These are phyloP conservation scores for Athelia sp. DNA, from an alignment of 1,284 basidiomycete species.

Conservation along the genomic window DNA sequence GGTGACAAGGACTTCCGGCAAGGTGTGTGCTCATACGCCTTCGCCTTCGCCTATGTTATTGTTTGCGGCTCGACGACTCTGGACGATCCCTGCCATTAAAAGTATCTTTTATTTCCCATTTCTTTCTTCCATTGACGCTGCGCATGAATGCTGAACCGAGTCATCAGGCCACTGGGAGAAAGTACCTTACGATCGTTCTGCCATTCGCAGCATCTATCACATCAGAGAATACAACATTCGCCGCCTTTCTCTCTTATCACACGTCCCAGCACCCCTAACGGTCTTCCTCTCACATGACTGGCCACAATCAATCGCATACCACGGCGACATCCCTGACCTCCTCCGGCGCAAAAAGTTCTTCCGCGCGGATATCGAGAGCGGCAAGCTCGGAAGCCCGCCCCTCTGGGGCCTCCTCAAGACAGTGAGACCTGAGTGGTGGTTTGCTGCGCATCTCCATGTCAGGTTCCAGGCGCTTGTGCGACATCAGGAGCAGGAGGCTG, in stretches of 20 bases:
- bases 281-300: conserved; percentile 96
- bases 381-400: conserved; percentile 86
- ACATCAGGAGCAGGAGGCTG: conserved; percentile 9
- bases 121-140: no score
- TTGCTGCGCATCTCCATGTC: conserved; percentile 91
- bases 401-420: conserved; percentile 73
- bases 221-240: conserved; percentile 83
- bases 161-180: conserved; percentile 64
- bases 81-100: no score
- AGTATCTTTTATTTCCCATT: no score
- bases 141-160: background rate
- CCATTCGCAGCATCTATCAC: conserved; percentile 88
- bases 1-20: conserved; percentile 74
- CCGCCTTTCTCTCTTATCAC: conserved; percentile 64
- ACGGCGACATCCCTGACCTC: conserved; percentile 69
- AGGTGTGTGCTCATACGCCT: conserved; percentile 43
- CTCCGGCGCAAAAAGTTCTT: conserved; percentile 83
- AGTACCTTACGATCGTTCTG: conserved; percentile 63
- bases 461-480: conserved; percentile 68
- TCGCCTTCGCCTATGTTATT: no score
- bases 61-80: no score
- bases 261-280: conserved; percentile 55
- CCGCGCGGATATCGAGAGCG: conserved; percentile 64
- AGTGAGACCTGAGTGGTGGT: conserved; percentile 90
- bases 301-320: conserved; percentile 83